Percentiles rank a stretch among this genome's conserved stretches.
Evolutionary conservation across 192 early-diverging fungal genomes (phyloP).

Genomic region (Coemansia sp.): DNA sequence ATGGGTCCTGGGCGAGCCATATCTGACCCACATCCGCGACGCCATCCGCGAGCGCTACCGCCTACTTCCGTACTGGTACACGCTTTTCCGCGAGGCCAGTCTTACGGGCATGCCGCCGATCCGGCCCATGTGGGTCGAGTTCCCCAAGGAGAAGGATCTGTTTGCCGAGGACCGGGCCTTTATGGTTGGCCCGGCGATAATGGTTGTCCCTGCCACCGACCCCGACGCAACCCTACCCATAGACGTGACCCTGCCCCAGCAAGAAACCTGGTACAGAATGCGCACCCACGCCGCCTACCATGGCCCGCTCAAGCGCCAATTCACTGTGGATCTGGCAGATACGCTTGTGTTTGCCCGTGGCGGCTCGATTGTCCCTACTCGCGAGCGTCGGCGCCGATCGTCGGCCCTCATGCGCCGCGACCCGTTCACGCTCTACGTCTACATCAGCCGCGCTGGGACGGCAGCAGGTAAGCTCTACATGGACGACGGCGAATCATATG

Average conservation of each 20-base stretch:
- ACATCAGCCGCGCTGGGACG: constrained; percentile 58
- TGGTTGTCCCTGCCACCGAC: constrained; percentile 66
- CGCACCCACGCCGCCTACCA: constrained; percentile 37
- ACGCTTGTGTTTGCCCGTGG: constrained; percentile 86
- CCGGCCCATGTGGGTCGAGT: constrained; percentile 84
- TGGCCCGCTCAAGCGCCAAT: constrained; percentile 51
- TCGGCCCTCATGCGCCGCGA: constrained; percentile 75
- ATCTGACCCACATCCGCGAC: constrained; percentile 68
- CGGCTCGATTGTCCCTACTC: constrained; percentile 80
- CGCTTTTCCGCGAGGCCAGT: constrained; percentile 76
- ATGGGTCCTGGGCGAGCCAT: constrained; percentile 88
- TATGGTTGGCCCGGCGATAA: constrained; percentile 79
- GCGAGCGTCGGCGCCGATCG: constrained; percentile 78
- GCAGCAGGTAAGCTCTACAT: constrained; percentile 78
- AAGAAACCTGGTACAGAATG: constrained; percentile 58
- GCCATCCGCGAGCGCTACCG: constrained; percentile 79
- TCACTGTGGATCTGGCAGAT: constrained; percentile 57
- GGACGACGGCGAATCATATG: constrained; percentile 86
- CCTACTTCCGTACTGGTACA: constrained; percentile 89
- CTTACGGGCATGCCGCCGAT: constrained; percentile 75
- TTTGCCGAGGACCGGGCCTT: constrained; percentile 83
- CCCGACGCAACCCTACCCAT: constrained; percentile 31
- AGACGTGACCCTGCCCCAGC: constrained; percentile 66
- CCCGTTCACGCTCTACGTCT: constrained; percentile 87
- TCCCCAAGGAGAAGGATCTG: constrained; percentile 69